A percentile compares a stretch with the other conserved stretches of the same genome.
These are phyloP conservation scores for Ceratocystis diversiconidia DNA, from an alignment of 2,329 filamentous ascomycete genomes.

Conservation along the genomic window DNA sequence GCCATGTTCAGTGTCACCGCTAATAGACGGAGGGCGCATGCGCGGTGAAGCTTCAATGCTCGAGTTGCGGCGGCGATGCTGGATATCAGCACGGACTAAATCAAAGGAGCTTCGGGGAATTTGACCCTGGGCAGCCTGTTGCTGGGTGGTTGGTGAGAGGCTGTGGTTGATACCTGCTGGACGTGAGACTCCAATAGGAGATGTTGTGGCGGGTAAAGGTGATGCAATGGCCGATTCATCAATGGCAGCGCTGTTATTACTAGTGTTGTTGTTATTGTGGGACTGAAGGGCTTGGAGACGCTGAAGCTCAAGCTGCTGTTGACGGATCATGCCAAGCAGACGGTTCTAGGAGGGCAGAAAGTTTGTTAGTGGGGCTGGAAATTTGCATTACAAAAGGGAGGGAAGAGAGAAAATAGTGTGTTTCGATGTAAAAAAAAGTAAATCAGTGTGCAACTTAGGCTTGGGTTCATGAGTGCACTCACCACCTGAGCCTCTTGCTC, in stretches of 20 bases:
- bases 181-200: conserved; percentile 21
- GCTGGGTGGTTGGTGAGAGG: conserved; percentile 36
- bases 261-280: conserved; percentile 22
- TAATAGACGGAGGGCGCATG: conserved; percentile 43
- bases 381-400: not conserved
- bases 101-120: conserved; percentile 45
- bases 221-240: conserved; percentile 39
- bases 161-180: conserved; percentile 28
- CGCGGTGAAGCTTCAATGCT: conserved; percentile 38
- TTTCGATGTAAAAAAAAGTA: no score
- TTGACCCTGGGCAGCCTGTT: conserved; percentile 18
- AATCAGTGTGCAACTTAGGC: no score
- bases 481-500: conserved; percentile 69
- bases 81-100: conserved; percentile 40
- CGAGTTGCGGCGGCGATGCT: conserved; percentile 38
- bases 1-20: conserved; percentile 42
- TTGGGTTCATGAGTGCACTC: conserved; percentile 23
- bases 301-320: conserved; percentile 57
- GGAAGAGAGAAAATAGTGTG: no score
- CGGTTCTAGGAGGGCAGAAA: conserved; percentile 42
- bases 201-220: conserved; percentile 29
- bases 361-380: not conserved
- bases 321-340: conserved; percentile 60
- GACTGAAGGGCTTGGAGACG: conserved; percentile 38
- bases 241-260: conserved; percentile 23